Evolutionary conservation across 768 basidiomycete genomes (phyloP).

Genomic region (Tephrocybe sp.): DNA sequence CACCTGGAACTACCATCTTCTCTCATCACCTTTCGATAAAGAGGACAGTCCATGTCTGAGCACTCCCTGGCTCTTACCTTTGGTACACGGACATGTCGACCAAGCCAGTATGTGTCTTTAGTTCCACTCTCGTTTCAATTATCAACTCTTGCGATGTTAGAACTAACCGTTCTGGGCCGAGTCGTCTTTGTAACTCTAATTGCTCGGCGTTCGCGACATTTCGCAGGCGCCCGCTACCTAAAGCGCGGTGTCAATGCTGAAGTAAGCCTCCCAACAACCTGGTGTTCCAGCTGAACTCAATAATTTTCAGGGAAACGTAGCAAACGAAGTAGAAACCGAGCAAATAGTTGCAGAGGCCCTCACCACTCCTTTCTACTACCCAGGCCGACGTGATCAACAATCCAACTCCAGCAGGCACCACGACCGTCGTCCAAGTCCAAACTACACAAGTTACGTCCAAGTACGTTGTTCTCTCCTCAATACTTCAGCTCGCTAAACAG

Average conservation of each 20-base stretch:
- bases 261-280: constrained; percentile 37
- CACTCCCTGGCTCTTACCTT: constrained; percentile 84
- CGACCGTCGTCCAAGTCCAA: constrained; percentile 67
- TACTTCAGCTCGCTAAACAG: not conserved
- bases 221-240: constrained; percentile 92
- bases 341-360: constrained; percentile 92
- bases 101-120: constrained; percentile 82
- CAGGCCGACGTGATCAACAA: constrained; percentile 37
- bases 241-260: constrained; percentile 95
- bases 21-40: constrained; percentile 64
- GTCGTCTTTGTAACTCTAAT: constrained; percentile 94
- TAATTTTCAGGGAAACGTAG: constrained; percentile 83
- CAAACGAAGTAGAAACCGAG: constrained; percentile 98
- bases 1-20: constrained; percentile 94
- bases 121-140: not conserved
- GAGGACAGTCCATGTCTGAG: constrained; percentile 40
- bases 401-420: constrained; percentile 23
- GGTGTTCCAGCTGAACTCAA: too few species aligned
- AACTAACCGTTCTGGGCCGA: constrained; percentile 86
- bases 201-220: constrained; percentile 90
- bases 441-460: constrained; percentile 95
- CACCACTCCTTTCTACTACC: constrained; percentile 87
- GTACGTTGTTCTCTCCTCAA: constrained; percentile 30
- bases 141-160: constrained; percentile 37
- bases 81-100: constrained; percentile 96